These are phyloP conservation scores for Podaxis mareebaensis DNA, from an alignment of 768 basidiomycete species.

Conservation along the genomic window DNA sequence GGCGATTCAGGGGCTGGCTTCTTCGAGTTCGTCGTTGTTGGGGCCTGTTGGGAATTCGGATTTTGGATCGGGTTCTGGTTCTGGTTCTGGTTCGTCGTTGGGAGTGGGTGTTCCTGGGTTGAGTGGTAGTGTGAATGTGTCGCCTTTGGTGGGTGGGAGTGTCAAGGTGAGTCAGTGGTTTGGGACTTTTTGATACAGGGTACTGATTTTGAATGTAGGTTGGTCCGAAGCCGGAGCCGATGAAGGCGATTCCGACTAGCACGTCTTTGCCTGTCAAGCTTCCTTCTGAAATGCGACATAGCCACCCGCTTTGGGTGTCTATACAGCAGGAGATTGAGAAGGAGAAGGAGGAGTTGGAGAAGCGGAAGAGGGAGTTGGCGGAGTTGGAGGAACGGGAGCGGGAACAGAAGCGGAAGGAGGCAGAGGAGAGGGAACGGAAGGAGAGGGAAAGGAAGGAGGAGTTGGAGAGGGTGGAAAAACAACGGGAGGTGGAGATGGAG, in stretches of 20 bases:
- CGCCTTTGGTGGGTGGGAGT: neutral
- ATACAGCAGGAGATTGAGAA: neutral
- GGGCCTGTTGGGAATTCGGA: neutral
- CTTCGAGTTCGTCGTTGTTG: too few species aligned
- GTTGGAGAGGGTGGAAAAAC: neutral
- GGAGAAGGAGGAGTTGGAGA: conserved; percentile 9
- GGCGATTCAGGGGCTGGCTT: too few species aligned
- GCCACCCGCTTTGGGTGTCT: neutral
- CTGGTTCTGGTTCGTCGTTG: neutral
- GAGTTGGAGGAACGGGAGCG: conserved; percentile 1
- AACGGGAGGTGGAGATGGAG: neutral
- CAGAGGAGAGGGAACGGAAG: conserved; percentile 2
- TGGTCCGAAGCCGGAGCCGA: neutral
- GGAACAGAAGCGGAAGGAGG: neutral
- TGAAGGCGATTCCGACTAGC: neutral
- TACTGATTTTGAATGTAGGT: neutral
- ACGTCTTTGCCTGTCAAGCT: conserved; percentile 5
- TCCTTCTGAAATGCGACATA: conserved; percentile 2
- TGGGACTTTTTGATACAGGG: neutral
- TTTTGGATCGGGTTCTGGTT: too few species aligned
- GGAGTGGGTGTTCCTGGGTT: neutral
- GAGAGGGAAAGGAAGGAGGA: neutral
- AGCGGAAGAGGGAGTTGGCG: conserved; percentile 5
- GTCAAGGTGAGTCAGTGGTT: too few species aligned
- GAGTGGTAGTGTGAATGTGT: neutral